Evolutionary conservation across 106 monocot species (phyloP).

Genomic region (Dendrobium chrysotoxum): DNA sequence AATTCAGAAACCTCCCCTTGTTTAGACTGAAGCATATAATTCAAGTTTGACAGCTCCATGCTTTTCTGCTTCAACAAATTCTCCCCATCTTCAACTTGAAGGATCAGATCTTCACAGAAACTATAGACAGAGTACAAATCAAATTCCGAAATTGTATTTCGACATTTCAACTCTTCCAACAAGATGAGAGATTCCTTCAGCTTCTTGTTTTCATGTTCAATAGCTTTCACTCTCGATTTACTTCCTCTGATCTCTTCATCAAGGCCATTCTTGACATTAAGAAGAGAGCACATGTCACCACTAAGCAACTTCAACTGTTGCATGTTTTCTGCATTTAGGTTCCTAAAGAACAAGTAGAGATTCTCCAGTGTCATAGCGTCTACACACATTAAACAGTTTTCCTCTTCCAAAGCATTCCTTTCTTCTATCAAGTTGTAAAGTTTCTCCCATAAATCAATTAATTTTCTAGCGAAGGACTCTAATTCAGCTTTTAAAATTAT

Average conservation of each 20-base stretch:
- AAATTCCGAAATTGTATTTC: constrained; percentile 4
- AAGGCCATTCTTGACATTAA: constrained; percentile 16
- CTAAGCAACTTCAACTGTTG: constrained; percentile 19
- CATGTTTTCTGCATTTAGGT: constrained; percentile 27
- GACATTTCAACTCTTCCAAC: constrained; percentile 13
- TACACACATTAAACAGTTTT: constrained; percentile 24
- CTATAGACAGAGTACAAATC: constrained; percentile 13
- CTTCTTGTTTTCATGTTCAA: constrained; percentile 25
- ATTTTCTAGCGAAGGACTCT: constrained; percentile 12
- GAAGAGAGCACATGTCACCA: constrained; percentile 18
- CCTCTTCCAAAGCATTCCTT: constrained; percentile 29
- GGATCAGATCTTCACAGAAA: constrained; percentile 11
- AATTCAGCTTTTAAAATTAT: constrained; percentile 22
- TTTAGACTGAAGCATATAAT: constrained; percentile 13
- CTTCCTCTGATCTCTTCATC: constrained; percentile 21
- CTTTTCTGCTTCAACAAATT: constrained; percentile 20
- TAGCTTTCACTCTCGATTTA: constrained; percentile 15
- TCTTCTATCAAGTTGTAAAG: constrained; percentile 21
- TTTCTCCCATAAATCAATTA: constrained; percentile 23
- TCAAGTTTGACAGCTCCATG: constrained; percentile 22
- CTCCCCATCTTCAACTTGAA: constrained; percentile 12
- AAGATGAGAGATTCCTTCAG: constrained; percentile 18
- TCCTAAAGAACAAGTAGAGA: constrained; percentile 33
- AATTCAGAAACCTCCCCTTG: constrained; percentile 11
- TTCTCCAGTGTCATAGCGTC: constrained; percentile 31